Conservation (phyloP, 2,329 filamentous ascomycete species). For the Exutisphaerella laricina region DNA sequence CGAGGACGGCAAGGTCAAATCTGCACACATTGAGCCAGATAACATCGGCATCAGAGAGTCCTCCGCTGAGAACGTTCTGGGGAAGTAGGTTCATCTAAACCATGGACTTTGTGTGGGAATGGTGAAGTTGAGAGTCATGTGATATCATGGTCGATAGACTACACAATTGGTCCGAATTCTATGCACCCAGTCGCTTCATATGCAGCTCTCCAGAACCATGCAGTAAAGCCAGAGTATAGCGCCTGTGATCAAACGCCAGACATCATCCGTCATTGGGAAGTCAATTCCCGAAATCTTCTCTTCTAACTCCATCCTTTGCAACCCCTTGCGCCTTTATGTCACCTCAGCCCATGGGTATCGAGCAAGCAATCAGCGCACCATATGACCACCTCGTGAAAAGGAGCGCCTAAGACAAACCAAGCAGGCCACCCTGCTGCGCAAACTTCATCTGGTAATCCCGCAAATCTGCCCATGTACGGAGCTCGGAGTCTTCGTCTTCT, state of each 20-base stretch:
- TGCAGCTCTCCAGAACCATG: too few species aligned
- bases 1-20: slow-evolving; percentile 78
- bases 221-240: too few species aligned
- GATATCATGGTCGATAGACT: background rate
- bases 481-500: slow-evolving; percentile 66
- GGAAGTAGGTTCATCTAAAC: background rate
- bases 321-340: slow-evolving; percentile 13
- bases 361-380: slow-evolving; percentile 11
- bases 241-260: slow-evolving; percentile 2
- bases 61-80: slow-evolving; percentile 18
- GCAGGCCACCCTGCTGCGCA: slow-evolving; percentile 57
- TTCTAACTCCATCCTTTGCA: slow-evolving; percentile 4
- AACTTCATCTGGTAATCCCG: slow-evolving; percentile 72
- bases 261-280: background rate
- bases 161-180: too few species aligned
- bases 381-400: slow-evolving; percentile 3
- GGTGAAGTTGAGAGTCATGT: background rate
- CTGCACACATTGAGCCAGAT: slow-evolving; percentile 78
- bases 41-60: slow-evolving; percentile 17
- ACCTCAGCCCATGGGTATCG: slow-evolving; percentile 17
- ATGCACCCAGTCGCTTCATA: too few species aligned
- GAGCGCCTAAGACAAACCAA: slow-evolving; percentile 25
- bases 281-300: background rate
- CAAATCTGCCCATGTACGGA: slow-evolving; percentile 71
- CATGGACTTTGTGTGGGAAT: background rate